Evolutionary conservation across 345 rosid species (phyloP), one percentile per base, ranked within the genome.

Genomic region (Bruguiera parviflora): DNA sequence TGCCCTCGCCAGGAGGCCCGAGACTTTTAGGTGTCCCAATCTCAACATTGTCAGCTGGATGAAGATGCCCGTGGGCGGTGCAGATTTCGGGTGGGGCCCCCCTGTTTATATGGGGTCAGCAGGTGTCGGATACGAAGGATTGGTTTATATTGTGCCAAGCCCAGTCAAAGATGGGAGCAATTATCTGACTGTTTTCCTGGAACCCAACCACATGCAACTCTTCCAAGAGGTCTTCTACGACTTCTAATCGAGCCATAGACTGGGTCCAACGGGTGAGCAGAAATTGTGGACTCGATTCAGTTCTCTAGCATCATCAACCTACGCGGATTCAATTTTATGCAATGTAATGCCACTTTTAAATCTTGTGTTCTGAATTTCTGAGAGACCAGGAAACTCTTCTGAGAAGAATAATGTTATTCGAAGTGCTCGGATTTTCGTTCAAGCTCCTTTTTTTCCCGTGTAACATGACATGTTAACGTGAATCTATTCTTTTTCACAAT

Each of bases 21-120:
- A 20, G 8, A 33, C 67, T 6, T 70, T 33, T 3, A 28, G 27
- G 25, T 25, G 32, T 24, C 69, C 75, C 7, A 76, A 76, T 32
- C 53, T 76, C 2, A 71, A 62, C 6, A 61, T 71, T 5, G 35
- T 66, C 9, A 76, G 79, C 13, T 76, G 75, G 75, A 61, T 53
- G 20, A 20, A 52, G 27, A 16, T 76, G 51, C 75, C 79, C 5
- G 11, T 68, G 10, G 46, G 55, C 20, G 77, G 47, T 21, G 72
- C 68, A 29, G 72, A 74, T 46, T 74, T 74, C 47, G 77, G 77
- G 10, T 62, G 63, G 72, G 69, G 72, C 9, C 13, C 47, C 18
- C 72, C 64, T 0, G 13, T 56, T 2, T 32, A 6, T 15, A 27
- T 43, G 21, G 63, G 72, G 5, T 37, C 57, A 0, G 60, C 59